These are phyloP conservation scores for Colletotrichum viniferum DNA, from an alignment of 2,329 filamentous ascomycete species.

Conservation along the genomic window DNA sequence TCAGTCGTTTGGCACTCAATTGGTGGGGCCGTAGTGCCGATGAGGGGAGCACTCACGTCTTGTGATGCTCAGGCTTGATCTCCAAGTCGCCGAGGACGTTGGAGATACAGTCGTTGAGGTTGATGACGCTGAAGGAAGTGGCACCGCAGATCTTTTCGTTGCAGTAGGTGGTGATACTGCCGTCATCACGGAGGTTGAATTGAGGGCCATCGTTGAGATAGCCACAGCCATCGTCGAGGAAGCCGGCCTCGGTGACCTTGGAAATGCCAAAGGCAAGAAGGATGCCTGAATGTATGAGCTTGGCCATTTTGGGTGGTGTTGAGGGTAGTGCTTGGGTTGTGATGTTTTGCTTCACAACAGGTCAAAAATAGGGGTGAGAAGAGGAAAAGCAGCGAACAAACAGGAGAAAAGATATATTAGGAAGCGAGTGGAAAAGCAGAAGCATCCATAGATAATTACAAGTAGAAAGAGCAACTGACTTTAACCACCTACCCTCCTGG, in stretches of 20 bases:
- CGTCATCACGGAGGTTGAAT: background rate
- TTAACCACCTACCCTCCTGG: background rate
- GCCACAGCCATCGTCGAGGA: slow-evolving; percentile 11
- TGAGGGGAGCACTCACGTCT: background rate
- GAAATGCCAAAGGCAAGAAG: background rate
- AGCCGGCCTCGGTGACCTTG: background rate
- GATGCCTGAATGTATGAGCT: background rate
- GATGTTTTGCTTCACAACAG: background rate
- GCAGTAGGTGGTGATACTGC: slow-evolving; percentile 11
- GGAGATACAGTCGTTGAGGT: slow-evolving; percentile 13
- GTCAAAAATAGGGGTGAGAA: background rate
- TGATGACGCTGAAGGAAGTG: background rate
- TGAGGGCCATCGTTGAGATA: background rate
- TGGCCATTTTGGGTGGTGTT: background rate
- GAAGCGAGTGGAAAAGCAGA: background rate
- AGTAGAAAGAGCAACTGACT: background rate
- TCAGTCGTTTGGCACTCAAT: background rate
- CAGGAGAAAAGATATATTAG: background rate
- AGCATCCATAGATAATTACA: background rate
- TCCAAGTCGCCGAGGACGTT: background rate
- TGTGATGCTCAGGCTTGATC: background rate
- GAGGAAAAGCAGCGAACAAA: background rate
- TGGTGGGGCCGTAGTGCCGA: background rate
- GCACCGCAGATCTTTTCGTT: slow-evolving; percentile 1
- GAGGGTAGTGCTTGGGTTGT: background rate